phyloP scores from a whole-genome alignment of 2,329 filamentous ascomycete species.

The Dendryphion nanum region DNA sequence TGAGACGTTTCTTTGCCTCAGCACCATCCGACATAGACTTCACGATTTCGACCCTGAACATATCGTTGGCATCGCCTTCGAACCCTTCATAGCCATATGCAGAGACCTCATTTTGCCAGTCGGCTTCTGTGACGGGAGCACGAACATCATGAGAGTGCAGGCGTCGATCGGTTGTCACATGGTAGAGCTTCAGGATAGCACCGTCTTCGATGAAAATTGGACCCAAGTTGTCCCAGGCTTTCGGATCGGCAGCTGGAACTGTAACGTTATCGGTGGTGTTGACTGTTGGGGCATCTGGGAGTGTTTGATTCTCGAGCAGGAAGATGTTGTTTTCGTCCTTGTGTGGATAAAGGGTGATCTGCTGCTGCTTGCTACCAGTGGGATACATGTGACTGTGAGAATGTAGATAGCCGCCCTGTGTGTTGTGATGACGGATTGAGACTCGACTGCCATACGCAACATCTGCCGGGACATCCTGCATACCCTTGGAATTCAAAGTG shows the following conservation, averaged over 20 bases:
- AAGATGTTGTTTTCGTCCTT: constrained; percentile 98
- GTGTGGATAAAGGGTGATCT: constrained; percentile 96
- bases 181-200: constrained; percentile 77
- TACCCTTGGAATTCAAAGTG: constrained; percentile 91
- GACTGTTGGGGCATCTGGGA: constrained; percentile 71
- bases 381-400: constrained; percentile 98
- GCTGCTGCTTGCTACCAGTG: constrained; percentile 95
- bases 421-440: constrained; percentile 88
- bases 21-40: constrained; percentile 80
- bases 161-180: constrained; percentile 77
- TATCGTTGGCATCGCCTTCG: constrained; percentile 92
- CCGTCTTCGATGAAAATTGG: constrained; percentile 77
- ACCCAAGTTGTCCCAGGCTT: constrained; percentile 75
- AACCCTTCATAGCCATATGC: constrained; percentile 98
- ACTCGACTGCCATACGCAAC: constrained; percentile 86
- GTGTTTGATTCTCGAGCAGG: constrained; percentile 92
- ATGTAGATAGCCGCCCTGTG: constrained; percentile 95
- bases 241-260: constrained; percentile 65
- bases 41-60: constrained; percentile 92
- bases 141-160: constrained; percentile 96
- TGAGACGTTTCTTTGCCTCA: constrained; percentile 76
- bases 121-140: constrained; percentile 42
- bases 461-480: constrained; percentile 93
- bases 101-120: constrained; percentile 92
- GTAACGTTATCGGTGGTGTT: constrained; percentile 50